Evolutionary conservation across 2,329 filamentous ascomycete species (phyloP).

Genomic region (Xylariaceae sp.): DNA sequence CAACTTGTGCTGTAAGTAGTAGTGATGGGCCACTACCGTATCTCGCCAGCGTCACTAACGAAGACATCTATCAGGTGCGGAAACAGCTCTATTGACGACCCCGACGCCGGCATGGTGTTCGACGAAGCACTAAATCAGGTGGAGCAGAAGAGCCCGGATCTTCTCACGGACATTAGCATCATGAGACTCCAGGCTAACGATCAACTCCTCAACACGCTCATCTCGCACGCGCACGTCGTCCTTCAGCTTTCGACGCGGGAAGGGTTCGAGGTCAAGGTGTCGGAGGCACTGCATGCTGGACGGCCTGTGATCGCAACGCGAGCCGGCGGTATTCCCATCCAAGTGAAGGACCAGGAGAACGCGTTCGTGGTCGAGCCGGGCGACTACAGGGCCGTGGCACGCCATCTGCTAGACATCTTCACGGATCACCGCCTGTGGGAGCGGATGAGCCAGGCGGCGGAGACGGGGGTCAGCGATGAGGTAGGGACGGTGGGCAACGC

Average conservation of each 20-base stretch:
- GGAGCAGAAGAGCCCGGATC: slow-evolving; percentile 55
- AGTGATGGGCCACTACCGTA: neutral
- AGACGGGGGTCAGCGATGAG: slow-evolving; percentile 68
- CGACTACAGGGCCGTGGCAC: slow-evolving; percentile 64
- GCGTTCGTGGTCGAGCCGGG: slow-evolving; percentile 69
- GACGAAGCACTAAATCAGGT: slow-evolving; percentile 66
- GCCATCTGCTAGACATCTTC: slow-evolving; percentile 61
- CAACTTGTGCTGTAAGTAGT: slow-evolving; percentile 60
- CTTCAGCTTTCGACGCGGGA: slow-evolving; percentile 77
- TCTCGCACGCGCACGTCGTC: slow-evolving; percentile 66
- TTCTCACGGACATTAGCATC: slow-evolving; percentile 63
- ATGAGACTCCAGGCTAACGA: slow-evolving; percentile 74
- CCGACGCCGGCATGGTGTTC: slow-evolving; percentile 67
- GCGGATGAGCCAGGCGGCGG: slow-evolving; percentile 61
- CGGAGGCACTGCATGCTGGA: slow-evolving; percentile 74
- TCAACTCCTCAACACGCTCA: slow-evolving; percentile 71
- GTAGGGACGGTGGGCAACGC: slow-evolving; percentile 77
- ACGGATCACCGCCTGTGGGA: slow-evolving; percentile 59
- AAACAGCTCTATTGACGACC: slow-evolving; percentile 76
- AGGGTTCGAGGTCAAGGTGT: slow-evolving; percentile 83
- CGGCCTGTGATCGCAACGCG: slow-evolving; percentile 70
- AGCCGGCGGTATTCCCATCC: slow-evolving; percentile 75
- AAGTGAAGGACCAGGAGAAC: slow-evolving; percentile 65
- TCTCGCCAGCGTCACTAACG: neutral
- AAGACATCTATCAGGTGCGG: slow-evolving; percentile 32